Evolutionary conservation across 192 early-diverging fungal species (phyloP).

Genomic region (Geranomyces variabilis): DNA sequence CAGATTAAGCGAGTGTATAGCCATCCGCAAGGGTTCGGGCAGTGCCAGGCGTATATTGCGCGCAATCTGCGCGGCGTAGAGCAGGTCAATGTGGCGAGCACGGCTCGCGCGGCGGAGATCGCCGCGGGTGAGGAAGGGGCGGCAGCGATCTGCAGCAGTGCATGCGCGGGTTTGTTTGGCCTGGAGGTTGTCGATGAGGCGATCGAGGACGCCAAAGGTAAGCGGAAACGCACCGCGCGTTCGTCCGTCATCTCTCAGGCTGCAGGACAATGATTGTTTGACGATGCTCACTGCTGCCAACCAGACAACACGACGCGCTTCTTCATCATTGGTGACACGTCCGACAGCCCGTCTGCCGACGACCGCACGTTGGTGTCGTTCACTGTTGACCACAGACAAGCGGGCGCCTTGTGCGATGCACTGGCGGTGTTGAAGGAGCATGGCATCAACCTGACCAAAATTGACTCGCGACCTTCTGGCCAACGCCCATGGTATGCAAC

Average conservation of each 20-base stretch:
- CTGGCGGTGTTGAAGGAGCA: constrained; percentile 81
- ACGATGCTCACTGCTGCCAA: no score
- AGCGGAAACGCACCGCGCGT: not conserved
- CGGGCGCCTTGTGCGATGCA: constrained; percentile 84
- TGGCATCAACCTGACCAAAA: constrained; percentile 84
- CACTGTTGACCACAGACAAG: constrained; percentile 87
- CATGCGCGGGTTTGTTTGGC: constrained; percentile 79
- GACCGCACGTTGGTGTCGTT: constrained; percentile 85
- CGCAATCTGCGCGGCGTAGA: constrained; percentile 73
- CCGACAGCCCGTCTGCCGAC: constrained; percentile 64
- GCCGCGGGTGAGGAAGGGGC: constrained; percentile 74
- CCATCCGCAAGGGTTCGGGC: constrained; percentile 78
- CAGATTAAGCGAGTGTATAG: constrained; percentile 80
- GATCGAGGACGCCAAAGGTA: constrained; percentile 78
- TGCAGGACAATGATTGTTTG: no score
- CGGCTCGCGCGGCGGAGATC: constrained; percentile 85
- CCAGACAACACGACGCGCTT: constrained; percentile 94
- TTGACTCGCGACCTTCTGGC: constrained; percentile 86
- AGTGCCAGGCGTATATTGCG: constrained; percentile 76
- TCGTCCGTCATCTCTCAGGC: not conserved
- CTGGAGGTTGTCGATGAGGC: constrained; percentile 74
- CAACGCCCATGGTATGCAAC: constrained; percentile 63
- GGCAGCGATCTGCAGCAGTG: constrained; percentile 80
- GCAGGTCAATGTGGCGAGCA: constrained; percentile 77
- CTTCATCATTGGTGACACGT: constrained; percentile 78